Base-by-base conservation (phyloP, 139 green algal species). In the Volvox africanus region DNA sequence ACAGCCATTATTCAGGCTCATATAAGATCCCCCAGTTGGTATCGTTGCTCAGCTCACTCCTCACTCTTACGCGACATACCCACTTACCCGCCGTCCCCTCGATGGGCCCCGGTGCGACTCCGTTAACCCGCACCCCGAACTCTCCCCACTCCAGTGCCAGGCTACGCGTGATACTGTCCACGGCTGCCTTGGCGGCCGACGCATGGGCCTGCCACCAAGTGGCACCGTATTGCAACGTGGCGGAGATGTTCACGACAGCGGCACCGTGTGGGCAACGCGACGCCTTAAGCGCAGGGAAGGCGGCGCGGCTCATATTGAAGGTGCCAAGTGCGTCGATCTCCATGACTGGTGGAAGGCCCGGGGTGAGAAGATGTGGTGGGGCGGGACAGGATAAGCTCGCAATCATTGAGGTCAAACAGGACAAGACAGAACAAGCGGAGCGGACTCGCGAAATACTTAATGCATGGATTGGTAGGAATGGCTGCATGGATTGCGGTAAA, bases 311-410 rank as follows among this genome's bases (percentile, higher is more conserved):
- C 94, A 97, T 97, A 89, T 95, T 98, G 95, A 99, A 99, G 0
- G 97, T 99, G 24, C 98, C 98, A 37, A 99, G 73, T 1, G 98
- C 92, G 91, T 99, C 98, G 76, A 99, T 99, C 84, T 99, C 98
- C 94, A 99, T 97, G 16, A 99, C 98, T 93, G 95, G 11, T 24
- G 65, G 65, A 73, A 9, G 44, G 5, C 44, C 44, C 44, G 44
- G 44, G 44, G 44, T 55, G 44, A 55, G 9, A 55, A 55, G 44
- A 9, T 55, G 44, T 55, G 9, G 44, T 14, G 44, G 44, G 9
- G 44, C 44, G 9, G 5, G 44, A 55, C 44, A 55, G 5, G 44
- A 55, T 55, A 55, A 55, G 44, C 44, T 55, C 44, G 44, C 44
- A 9, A 55, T 9, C 44, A 55, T 55, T 55, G 44, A 9, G 44